Conservation (phyloP, 768 basidiomycete species). For the Lentinus tigrinus region DNA sequence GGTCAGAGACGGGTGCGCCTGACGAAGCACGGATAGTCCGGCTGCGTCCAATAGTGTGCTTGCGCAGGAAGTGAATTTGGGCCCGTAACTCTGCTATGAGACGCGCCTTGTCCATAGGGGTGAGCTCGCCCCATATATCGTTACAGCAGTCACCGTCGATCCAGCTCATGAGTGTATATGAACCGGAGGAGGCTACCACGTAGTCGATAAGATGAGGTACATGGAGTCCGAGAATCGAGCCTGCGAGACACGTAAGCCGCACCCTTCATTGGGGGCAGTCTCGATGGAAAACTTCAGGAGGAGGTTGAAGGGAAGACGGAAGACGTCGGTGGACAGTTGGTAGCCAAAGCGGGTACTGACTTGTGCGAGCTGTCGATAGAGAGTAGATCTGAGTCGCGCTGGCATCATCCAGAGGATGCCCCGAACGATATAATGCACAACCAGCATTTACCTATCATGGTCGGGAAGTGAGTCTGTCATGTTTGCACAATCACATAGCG, state of each 20-base stretch:
- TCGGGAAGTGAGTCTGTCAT: too few relatives aligned
- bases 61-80: not conserved
- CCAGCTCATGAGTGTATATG: constrained; percentile 11
- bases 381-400: not conserved
- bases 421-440: not conserved
- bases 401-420: not conserved
- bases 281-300: not conserved
- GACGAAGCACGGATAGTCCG: constrained; percentile 1
- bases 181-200: not conserved
- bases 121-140: constrained; percentile 10
- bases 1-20: constrained; percentile 12
- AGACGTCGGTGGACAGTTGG: not conserved
- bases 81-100: not conserved
- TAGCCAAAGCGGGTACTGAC: not conserved
- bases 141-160: constrained; percentile 14
- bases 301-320: not conserved
- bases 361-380: not conserved
- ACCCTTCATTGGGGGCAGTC: not conserved
- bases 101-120: constrained; percentile 5
- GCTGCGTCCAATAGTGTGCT: not conserved
- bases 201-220: constrained; percentile 11
- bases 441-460: too few relatives aligned
- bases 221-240: not conserved
- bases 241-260: not conserved
- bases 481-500: too few relatives aligned